Conservation (phyloP, 1,139 yeast genomes). For the Lodderomyces beijingensis region DNA sequence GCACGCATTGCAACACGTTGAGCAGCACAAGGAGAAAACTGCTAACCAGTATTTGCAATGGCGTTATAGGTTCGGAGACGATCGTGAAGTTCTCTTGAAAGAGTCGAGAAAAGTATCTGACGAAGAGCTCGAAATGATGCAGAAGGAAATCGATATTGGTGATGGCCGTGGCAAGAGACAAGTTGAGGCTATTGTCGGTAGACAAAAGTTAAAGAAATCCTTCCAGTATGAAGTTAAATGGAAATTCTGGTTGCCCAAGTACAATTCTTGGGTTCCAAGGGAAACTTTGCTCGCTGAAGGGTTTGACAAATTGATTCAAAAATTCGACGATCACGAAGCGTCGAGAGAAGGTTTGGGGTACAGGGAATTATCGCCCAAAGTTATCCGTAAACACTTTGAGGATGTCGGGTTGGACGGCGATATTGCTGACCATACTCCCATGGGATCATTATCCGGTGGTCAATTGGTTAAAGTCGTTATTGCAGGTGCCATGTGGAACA, state of each 20-base stretch:
- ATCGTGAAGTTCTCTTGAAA: conserved; percentile 90
- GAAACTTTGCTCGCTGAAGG: conserved; percentile 79
- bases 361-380: conserved; percentile 87
- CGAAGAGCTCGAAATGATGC: conserved; percentile 79
- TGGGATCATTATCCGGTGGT: conserved; percentile 97
- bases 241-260: conserved; percentile 89
- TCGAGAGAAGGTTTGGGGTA: conserved; percentile 98
- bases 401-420: conserved; percentile 97
- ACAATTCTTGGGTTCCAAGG: conserved; percentile 89
- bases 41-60: conserved; percentile 97
- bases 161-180: conserved; percentile 90
- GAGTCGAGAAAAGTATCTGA: conserved; percentile 86
- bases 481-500: conserved; percentile 99
- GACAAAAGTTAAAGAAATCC: conserved; percentile 92
- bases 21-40: conserved; percentile 94
- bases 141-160: conserved; percentile 68
- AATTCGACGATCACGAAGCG: conserved; percentile 97
- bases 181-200: conserved; percentile 91
- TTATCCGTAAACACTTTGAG: conserved; percentile 93
- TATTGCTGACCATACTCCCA: conserved; percentile 95
- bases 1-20: conserved; percentile 96
- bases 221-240: conserved; percentile 97
- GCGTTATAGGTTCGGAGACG: conserved; percentile 98
- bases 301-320: conserved; percentile 82
- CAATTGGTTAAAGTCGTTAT: conserved; percentile 97